Evolutionary conservation across 2,329 filamentous ascomycete species (phyloP), one percentile per base, ranked within the genome.

Genomic region (Aspergillus alliaceus): DNA sequence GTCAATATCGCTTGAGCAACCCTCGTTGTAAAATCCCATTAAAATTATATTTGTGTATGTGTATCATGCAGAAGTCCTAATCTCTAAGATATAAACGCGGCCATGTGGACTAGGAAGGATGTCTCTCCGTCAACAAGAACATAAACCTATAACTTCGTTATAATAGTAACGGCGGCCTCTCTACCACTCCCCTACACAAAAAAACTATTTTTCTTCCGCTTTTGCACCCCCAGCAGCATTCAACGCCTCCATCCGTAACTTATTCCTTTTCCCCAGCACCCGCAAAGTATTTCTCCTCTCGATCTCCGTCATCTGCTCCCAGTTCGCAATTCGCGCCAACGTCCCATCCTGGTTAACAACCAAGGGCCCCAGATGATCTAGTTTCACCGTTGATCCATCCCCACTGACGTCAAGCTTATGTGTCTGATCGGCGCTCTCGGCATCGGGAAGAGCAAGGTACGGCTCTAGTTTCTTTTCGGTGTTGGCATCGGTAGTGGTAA

Each of bases 401-500:
- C 65, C 60, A 40, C 69, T 68, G 27, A 84, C 75, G 70, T 98
- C 93, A 69, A 95, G 90, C 81, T 93, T 92, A 86, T 89, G 96
- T 79, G 95, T 91, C 46, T 88, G 83, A 72, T 91, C 88, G 66
- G 89, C 89, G 66, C 91, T 84, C 74, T 92, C 89, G 63, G 83
- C 87, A 7, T 89, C 89, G 24, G 90, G 90, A 0, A 88, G 64
- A 22, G 90, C 93, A 59, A 92, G 88, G 32, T 88, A 88, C 71
- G 63, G 59, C 1, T 58, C 48, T 35, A 54, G 52, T 5, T 55
- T 58, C 42, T 65, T 50, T 39, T 64, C 56, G 7, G 59, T 48
- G 31, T 46, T 35, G 20, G 18, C 12, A 11, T 40, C 37, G 20
- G 37, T 14, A 12, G 37, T 18, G 37, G 20, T 12, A 39, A 18